Base-by-base conservation (phyloP, 768 basidiomycete species). In the Phylloporus sp. region DNA sequence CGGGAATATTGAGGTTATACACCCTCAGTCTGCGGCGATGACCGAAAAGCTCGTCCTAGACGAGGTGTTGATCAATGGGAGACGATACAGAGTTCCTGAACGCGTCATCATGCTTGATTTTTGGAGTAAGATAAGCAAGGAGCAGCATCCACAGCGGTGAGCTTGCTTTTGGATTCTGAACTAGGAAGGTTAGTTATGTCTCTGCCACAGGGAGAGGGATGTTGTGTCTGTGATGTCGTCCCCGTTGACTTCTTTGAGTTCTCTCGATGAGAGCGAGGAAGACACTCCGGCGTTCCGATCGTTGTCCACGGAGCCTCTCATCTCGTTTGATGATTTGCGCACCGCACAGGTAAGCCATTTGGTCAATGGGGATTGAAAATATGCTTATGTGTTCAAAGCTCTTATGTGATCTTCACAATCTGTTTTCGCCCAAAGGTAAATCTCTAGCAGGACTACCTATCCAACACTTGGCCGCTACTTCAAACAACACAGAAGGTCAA, bases 21-120 rank as follows among this genome's bases (percentile, higher is more conserved):
- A 87, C 29, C 75, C 82, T 11, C 82, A 86, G 53, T 71, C 72
- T 29, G 60, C 73, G 32, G 68, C 73, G 13, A 61, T 73, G 33
- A 56, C 70, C 9, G 66, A 67, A 31, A 82, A 75, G 53, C 71
- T 86, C 36, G 63, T 75, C 27, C 79, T 85, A 14, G 90, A 93
- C 54, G 91, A 94, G 57, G 82, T 92, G 20, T 69, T 89, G 42
- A 90, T 91, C 57, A 90, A 90, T 57, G 88, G 88, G 26, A 84
- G 90, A 53, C 81, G 89, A 35, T 98, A 96, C 68, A 76, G 93
- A 59, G 84, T 98, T 20, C 96, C 96, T 4, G 96, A 98, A 63
- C 79, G 82, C 48, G 77, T 93, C 39, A 87, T 99, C 55, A 77
- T 89, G 37, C 77, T 99, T 38, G 95, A 99, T 65, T 99, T 99